These are phyloP conservation scores for Cercospora janseana DNA, from an alignment of 2,329 filamentous ascomycete species.

Conservation along the genomic window DNA sequence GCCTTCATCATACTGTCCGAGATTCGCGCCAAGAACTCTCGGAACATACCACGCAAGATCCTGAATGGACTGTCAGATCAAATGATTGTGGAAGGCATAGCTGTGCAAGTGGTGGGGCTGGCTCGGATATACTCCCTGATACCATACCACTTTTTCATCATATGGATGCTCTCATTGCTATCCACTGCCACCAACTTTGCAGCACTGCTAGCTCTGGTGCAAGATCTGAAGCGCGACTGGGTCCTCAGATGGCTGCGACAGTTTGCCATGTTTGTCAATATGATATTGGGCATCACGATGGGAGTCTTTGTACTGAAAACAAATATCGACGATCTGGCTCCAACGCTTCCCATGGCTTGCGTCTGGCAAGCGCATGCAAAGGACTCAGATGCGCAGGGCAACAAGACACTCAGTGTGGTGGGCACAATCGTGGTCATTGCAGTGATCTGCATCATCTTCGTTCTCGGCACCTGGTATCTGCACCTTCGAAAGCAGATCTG, in stretches of 20 bases:
- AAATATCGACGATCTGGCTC: constrained; percentile 52
- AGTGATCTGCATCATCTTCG: constrained; percentile 59
- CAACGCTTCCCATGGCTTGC: constrained; percentile 60
- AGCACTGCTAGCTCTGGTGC: constrained; percentile 62
- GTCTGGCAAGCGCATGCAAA: constrained; percentile 53
- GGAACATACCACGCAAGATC: constrained; percentile 60
- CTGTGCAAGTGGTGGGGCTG: constrained; percentile 64
- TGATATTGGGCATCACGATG: constrained; percentile 57
- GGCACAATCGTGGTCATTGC: constrained; percentile 63
- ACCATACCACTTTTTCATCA: constrained; percentile 68
- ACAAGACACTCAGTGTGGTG: constrained; percentile 47
- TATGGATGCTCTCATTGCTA: constrained; percentile 66
- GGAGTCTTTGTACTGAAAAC: constrained; percentile 58
- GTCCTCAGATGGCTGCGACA: constrained; percentile 65
- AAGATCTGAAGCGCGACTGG: constrained; percentile 66
- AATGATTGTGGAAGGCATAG: constrained; percentile 67
- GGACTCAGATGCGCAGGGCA: constrained; percentile 31
- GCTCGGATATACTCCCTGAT: constrained; percentile 59
- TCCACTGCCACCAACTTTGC: constrained; percentile 66
- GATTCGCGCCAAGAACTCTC: constrained; percentile 46
- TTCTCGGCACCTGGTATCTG: constrained; percentile 62
- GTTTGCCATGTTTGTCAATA: constrained; percentile 64
- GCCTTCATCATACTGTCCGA: constrained; percentile 59
- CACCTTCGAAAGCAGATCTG: constrained; percentile 56
- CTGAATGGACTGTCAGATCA: constrained; percentile 66